Evolutionary conservation across 2,329 filamentous ascomycete genomes (phyloP), one percentile per base, ranked within the genome.

Genomic region (Stagonosporopsis vannaccii): DNA sequence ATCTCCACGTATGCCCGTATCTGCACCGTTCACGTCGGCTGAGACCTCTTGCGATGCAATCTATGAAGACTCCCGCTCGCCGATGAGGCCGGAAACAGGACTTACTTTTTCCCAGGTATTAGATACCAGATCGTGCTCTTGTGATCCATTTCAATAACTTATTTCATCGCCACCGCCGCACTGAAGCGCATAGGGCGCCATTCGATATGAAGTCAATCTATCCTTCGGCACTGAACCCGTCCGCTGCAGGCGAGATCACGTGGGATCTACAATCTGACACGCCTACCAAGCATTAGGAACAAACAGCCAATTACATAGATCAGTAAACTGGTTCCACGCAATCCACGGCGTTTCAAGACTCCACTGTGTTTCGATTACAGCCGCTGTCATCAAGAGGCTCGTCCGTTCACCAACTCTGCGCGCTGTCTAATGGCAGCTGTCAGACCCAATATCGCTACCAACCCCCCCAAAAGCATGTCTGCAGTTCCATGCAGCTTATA

Each of bases 231-330:
- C 49, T 35, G 32, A 41, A 45, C 46, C 48, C 52, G 58, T 36
- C 25, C 15, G 30, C 44, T 44, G 8, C 51, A 60, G 32, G 62
- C 60, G 47, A 58, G 22, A 50, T 63, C 66, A 67, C 65, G 66
- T 66, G 61, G 19, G 51, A 59, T 63, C 46, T 53, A 48, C 57
- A 35, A 54, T 39, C 35, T 59, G 59, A 62, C 51, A 66, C 67
- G 26, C 33, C 36, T 48, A 37, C 60, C 44, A 56, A 62, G 52
- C 32, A 35, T 36, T 13, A 5, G n/a, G 6, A 9, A 41, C 55
- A 60, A 42, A 68, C 62, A 67, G 63, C 66, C 67, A 72, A 69
- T 66, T 36, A 59, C 39, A 32, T 30, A 25, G 17, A 40, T 30
- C 51, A 50, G 36, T 6, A 40, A 12, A 4, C 17, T 45, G 30